Evolutionary conservation across 148 eudicot genomes (phyloP), one percentile per base, ranked within the genome.

Genomic region (Pouteria glomerata): DNA sequence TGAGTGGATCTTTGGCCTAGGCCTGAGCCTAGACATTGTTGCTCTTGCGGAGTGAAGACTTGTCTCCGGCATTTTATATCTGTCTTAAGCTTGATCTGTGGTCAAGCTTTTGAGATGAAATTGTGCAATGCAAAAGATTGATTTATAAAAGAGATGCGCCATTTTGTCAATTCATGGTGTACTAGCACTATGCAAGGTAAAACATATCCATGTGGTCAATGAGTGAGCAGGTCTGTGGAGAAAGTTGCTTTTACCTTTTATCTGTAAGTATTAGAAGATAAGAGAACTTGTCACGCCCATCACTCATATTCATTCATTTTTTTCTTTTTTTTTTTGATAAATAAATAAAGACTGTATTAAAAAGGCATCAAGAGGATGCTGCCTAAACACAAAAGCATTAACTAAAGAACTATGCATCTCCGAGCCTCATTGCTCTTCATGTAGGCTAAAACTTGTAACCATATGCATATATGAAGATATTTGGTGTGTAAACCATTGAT

Each of bases 81-180:
- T 37, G 66, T 21, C 29, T n/a, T 39, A 13, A 35, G 48, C 48
- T 29, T 63, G 58, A 18, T 68, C 2, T 3, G 57, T 31, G 31
- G 45, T 68, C 37, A 34, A 68, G 59, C 71, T 68, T 31, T 19
- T 11, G 19, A n/a, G 71, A 31, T 51, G 42, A 51, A 50, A 51
- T 16, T 33, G 57, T n/a, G 57, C 16, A 6, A 24, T 68, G 19
- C 30, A 33, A 33, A 2, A 63, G 39, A 61, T 61, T 34, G 44
- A 61, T 63, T 52, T 24, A 64, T 64, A 26, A 42, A 16, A 45
- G 30, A 26, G 52, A 64, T 64, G 44, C 18, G 19, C 24, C 66
- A 34, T 62, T 37, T 24, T 26, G 12, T 42, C 52, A 11, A 64
- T 64, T 26, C 27, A 13, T 3, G 3, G 56, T 52, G 24, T n/a